Evolutionary conservation across 208 protist genomes (phyloP).

Genomic region (Leishmania braziliensis): DNA sequence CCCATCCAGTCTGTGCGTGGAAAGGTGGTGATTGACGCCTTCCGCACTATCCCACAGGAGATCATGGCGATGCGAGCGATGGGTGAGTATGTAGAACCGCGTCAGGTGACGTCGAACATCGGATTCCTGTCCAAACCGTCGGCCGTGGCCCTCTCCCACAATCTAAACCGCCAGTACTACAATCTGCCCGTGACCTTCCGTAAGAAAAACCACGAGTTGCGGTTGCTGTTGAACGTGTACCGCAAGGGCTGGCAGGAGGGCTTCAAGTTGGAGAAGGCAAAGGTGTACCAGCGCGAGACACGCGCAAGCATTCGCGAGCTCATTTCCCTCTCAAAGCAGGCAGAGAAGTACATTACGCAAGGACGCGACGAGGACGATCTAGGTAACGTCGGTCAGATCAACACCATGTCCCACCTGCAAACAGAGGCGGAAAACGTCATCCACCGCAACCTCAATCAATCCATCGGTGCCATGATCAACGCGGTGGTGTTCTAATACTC

Average conservation of each 20-base stretch:
- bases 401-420: slow-evolving; percentile 82
- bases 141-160: slow-evolving; percentile 97
- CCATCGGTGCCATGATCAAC: slow-evolving; percentile 90
- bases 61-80: slow-evolving; percentile 90
- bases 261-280: slow-evolving; percentile 87
- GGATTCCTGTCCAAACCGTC: slow-evolving; percentile 99
- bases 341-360: slow-evolving; percentile 83
- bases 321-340: slow-evolving; percentile 70
- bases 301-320: slow-evolving; percentile 77
- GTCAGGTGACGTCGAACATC: slow-evolving; percentile 99
- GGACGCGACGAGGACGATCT: slow-evolving; percentile 89
- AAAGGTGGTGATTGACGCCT: slow-evolving; percentile 99
- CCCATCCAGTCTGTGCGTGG: slow-evolving; percentile 99
- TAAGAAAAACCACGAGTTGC: slow-evolving; percentile 99
- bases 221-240: slow-evolving; percentile 99
- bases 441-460: slow-evolving; percentile 79
- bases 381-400: slow-evolving; percentile 81
- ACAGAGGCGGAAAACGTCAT: slow-evolving; percentile 78
- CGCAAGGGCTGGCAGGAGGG: slow-evolving; percentile 99
- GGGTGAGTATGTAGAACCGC: slow-evolving; percentile 88
- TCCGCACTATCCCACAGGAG: slow-evolving; percentile 96
- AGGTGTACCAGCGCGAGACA: slow-evolving; percentile 65
- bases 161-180: slow-evolving; percentile 99
- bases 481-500: slow-evolving; percentile 78
- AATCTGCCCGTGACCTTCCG: slow-evolving; percentile 99